Evolutionary conservation across 2,329 filamentous ascomycete species (phyloP).

Genomic region (Aspergillus pseudonomiae): DNA sequence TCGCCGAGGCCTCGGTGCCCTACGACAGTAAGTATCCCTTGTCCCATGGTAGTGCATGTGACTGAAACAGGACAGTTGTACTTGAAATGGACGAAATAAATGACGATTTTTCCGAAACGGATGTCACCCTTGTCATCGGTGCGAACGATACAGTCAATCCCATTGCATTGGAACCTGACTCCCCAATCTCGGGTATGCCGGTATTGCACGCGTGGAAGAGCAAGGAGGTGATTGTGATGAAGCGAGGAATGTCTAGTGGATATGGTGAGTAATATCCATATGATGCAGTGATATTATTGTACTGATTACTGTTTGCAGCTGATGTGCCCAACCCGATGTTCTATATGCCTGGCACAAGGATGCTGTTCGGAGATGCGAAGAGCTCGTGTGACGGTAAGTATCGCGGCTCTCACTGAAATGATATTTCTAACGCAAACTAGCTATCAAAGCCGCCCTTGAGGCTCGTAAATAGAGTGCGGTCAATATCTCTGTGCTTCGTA

Average conservation of each 20-base stretch:
- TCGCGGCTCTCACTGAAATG: neutral
- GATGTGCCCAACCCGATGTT: conserved; percentile 95
- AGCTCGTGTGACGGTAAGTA: conserved; percentile 74
- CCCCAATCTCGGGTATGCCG: conserved; percentile 88
- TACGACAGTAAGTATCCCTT: conserved; percentile 68
- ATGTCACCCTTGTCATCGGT: conserved; percentile 84
- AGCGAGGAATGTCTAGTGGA: conserved; percentile 83
- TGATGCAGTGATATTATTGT: neutral
- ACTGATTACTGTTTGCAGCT: conserved; percentile 52
- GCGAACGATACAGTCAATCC: conserved; percentile 94
- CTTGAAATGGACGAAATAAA: conserved; percentile 97
- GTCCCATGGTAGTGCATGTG: neutral
- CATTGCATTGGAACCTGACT: conserved; percentile 80
- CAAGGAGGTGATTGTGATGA: conserved; percentile 92
- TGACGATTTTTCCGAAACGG: conserved; percentile 83
- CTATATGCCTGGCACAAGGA: conserved; percentile 84
- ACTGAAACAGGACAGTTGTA: conserved; percentile 57
- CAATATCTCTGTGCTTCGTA: neutral
- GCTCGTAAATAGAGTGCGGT: conserved; percentile 28
- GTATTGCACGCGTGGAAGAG: conserved; percentile 93
- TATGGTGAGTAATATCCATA: conserved; percentile 65
- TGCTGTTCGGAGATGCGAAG: conserved; percentile 91
- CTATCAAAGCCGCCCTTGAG: conserved; percentile 47
- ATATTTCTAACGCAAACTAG: conserved; percentile 28
- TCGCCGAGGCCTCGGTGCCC: conserved; percentile 84